phyloP scores from a whole-genome alignment of 192 early-diverging fungal genomes.

The Neocallimastix lanati region DNA sequence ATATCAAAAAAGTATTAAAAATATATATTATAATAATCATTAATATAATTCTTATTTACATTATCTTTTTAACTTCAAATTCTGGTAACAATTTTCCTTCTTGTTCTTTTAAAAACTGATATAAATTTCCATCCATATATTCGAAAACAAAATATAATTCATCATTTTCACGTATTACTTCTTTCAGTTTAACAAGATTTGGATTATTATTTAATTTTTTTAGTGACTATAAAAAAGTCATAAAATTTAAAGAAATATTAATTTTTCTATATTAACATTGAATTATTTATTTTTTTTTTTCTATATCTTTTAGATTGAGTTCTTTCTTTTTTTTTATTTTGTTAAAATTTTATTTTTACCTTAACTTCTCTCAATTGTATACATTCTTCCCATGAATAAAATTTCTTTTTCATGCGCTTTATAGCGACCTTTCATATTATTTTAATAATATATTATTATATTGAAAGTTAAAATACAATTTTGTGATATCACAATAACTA shows the following conservation, averaged over 20 bases:
- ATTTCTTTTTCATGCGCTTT: constrained; percentile 79
- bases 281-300: too few relatives aligned
- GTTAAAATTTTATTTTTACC: constrained; percentile 16
- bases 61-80: constrained; percentile 48
- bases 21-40: too few relatives aligned
- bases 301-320: too few relatives aligned
- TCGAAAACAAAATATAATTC: constrained; percentile 90
- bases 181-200: constrained; percentile 68
- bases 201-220: constrained; percentile 54
- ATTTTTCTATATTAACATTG: too few relatives aligned
- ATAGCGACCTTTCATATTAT: constrained; percentile 50
- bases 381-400: constrained; percentile 46
- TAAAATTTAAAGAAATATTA: too few relatives aligned
- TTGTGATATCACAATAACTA: too few relatives aligned
- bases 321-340: too few relatives aligned
- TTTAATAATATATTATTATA: too few relatives aligned
- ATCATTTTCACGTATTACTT: constrained; percentile 68
- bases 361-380: constrained; percentile 62
- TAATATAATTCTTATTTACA: too few relatives aligned
- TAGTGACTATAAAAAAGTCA: constrained; percentile 35
- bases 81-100: constrained; percentile 46
- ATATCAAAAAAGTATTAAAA: too few relatives aligned
- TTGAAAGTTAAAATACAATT: too few relatives aligned
- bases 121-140: constrained; percentile 86
- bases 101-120: constrained; percentile 65